Evolutionary conservation across 2,329 filamentous ascomycete species (phyloP).

Genomic region (Pyrenophora graminea): DNA sequence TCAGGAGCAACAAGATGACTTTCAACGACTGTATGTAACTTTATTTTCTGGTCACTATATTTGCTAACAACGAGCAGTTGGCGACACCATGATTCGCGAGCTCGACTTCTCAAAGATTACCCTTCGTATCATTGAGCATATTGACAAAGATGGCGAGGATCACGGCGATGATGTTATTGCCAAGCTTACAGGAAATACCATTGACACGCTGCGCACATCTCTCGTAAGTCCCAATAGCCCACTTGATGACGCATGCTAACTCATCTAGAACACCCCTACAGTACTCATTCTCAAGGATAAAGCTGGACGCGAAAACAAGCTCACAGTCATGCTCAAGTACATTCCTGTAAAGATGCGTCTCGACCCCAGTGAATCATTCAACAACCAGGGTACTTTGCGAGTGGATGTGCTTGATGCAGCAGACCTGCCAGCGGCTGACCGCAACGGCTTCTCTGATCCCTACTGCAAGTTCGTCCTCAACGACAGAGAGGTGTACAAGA

Average conservation of each 20-base stretch:
- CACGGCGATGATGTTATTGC: constrained; percentile 76
- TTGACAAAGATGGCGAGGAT: constrained; percentile 71
- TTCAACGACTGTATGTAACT: constrained; percentile 74
- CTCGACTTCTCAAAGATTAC: constrained; percentile 96
- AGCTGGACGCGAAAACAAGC: constrained; percentile 73
- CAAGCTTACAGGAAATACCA: constrained; percentile 80
- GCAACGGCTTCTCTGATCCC: constrained; percentile 95
- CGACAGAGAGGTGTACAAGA: constrained; percentile 89
- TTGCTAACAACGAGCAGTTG: constrained; percentile 56
- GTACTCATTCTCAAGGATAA: constrained; percentile 78
- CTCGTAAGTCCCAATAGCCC: constrained; percentile 61
- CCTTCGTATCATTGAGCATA: constrained; percentile 79
- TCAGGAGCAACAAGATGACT: constrained; percentile 68
- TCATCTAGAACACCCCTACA: constrained; percentile 79
- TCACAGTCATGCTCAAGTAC: constrained; percentile 93
- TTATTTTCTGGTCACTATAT: neutral
- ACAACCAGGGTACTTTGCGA: constrained; percentile 94
- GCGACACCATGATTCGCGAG: constrained; percentile 94
- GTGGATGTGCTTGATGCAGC: constrained; percentile 89
- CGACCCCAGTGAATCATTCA: constrained; percentile 94
- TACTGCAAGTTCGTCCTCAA: constrained; percentile 95
- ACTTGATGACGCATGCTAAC: constrained; percentile 12
- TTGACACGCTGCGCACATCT: constrained; percentile 86
- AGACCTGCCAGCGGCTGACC: constrained; percentile 89
- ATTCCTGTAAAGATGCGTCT: constrained; percentile 92